Percentiles rank a stretch among this genome's conserved stretches.
Conservation (phyloP, 176 grass and related monocot genomes). For the Pontederia paniculata region DNA sequence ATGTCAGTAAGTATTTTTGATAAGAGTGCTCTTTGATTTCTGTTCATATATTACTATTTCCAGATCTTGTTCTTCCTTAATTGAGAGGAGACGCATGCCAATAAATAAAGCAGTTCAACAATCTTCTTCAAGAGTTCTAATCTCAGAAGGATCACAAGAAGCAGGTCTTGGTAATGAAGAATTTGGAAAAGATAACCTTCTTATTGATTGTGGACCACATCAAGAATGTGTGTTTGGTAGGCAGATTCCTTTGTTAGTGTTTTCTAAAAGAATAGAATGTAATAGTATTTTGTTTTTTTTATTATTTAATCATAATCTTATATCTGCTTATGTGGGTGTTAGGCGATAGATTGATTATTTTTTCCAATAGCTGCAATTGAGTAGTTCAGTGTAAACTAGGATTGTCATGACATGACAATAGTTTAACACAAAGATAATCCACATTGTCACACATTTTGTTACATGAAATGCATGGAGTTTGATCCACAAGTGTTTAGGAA, state of each 20-base stretch:
- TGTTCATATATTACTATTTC: not conserved
- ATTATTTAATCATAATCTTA: not conserved
- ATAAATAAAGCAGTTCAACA: not conserved
- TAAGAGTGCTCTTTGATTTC: too few relatives aligned
- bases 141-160: constrained; percentile 8
- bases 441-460: too few relatives aligned
- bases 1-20: too few relatives aligned
- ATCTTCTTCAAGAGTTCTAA: constrained; percentile 5
- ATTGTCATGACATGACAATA: too few relatives aligned
- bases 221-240: constrained; percentile 22
- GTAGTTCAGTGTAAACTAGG: too few relatives aligned
- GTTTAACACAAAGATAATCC: too few relatives aligned
- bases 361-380: too few relatives aligned
- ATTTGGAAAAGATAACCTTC: constrained; percentile 14
- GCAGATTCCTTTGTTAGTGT: not conserved
- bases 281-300: not conserved
- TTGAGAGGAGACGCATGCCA: not conserved
- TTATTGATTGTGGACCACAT: constrained; percentile 19
- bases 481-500: too few relatives aligned
- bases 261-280: too few relatives aligned
- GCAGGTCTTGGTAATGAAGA: constrained; percentile 14
- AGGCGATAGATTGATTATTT: too few relatives aligned
- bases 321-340: too few relatives aligned
- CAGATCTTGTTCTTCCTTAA: constrained; percentile 4
- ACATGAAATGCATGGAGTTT: too few relatives aligned